Conservation (phyloP, 192 early-diverging fungal genomes). For the Coemansia sp. region DNA sequence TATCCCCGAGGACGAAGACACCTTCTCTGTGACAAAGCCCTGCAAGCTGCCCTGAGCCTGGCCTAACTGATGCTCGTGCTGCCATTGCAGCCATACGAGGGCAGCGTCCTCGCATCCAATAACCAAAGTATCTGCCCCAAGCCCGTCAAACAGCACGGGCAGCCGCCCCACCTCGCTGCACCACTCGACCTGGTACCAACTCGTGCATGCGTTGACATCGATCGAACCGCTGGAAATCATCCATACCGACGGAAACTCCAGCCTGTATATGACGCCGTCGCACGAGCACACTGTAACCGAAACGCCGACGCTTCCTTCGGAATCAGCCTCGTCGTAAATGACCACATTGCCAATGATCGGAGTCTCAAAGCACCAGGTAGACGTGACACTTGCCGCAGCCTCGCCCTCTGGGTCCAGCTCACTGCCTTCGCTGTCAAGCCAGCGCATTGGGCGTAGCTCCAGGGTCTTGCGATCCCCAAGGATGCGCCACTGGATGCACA, state of each 20-base stretch:
- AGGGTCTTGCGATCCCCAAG: slow-evolving; percentile 28
- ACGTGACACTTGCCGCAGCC: slow-evolving; percentile 4
- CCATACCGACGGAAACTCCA: slow-evolving; percentile 35
- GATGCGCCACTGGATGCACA: slow-evolving; percentile 45
- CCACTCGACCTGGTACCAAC: slow-evolving; percentile 40
- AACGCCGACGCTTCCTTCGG: slow-evolving; percentile 8
- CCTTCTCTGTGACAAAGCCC: slow-evolving; percentile 15
- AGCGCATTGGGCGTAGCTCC: slow-evolving; percentile 41
- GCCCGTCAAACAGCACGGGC: slow-evolving; percentile 20
- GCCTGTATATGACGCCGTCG: slow-evolving; percentile 29
- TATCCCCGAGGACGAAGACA: slow-evolving; percentile 24
- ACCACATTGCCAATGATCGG: slow-evolving; percentile 16
- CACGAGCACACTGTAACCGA: slow-evolving; percentile 19
- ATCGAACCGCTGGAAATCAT: slow-evolving; percentile 22
- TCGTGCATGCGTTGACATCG: slow-evolving; percentile 20
- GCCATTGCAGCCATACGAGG: slow-evolving; percentile 39
- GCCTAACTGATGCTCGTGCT: not conserved
- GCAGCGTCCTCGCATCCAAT: slow-evolving; percentile 28
- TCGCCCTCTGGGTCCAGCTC: slow-evolving; percentile 3
- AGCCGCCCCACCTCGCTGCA: slow-evolving; percentile 10
- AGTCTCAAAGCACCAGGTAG: slow-evolving; percentile 39
- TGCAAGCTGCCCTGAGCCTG: slow-evolving; percentile 15
- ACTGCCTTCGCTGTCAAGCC: slow-evolving; percentile 8
- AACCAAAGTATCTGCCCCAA: slow-evolving; percentile 1
- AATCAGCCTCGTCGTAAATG: slow-evolving; percentile 11